Evolutionary conservation across 2,329 filamentous ascomycete genomes (phyloP).

Genomic region (Davidsoniella virescens): DNA sequence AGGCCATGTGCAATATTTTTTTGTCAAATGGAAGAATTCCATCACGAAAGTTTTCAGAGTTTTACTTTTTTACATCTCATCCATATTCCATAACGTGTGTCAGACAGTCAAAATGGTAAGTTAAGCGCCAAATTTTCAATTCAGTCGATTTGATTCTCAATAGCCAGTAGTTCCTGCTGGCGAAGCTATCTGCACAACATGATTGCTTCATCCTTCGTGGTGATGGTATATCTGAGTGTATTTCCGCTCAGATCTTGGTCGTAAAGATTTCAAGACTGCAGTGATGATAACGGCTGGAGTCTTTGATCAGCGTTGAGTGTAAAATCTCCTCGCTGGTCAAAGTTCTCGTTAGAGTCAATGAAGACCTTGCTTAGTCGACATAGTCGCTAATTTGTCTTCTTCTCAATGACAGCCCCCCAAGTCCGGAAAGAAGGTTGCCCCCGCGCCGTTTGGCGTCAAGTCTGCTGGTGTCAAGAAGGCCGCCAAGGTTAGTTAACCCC

Average conservation of each 20-base stretch:
- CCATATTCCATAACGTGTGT: conserved; percentile 8
- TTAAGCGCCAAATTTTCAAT: conserved; percentile 14
- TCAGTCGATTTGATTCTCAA: conserved; percentile 1
- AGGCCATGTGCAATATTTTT: conserved; percentile 6
- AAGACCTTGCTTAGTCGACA: conserved; percentile 63
- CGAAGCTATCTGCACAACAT: conserved; percentile 1
- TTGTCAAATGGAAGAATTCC: conserved; percentile 1
- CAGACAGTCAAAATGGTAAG: conserved; percentile 27
- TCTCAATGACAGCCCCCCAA: conserved; percentile 99
- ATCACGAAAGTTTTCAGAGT: not conserved
- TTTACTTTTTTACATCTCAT: conserved; percentile 4
- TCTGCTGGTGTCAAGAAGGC: conserved; percentile 90
- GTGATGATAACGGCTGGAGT: conserved; percentile 14
- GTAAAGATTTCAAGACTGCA: conserved; percentile 4
- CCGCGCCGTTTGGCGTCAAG: conserved; percentile 88
- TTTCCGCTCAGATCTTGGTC: conserved; percentile 9
- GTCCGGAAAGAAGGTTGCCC: conserved; percentile 90
- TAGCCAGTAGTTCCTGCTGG: conserved; percentile 8
- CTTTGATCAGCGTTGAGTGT: conserved; percentile 1
- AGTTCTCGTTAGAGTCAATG: conserved; percentile 71
- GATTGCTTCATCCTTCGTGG: conserved; percentile 2
- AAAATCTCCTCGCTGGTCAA: not conserved
- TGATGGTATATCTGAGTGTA: conserved; percentile 10
- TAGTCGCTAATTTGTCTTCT: conserved; percentile 81
- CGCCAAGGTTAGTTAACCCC: conserved; percentile 61